Evolutionary conservation across 768 basidiomycete genomes (phyloP).

Genomic region (Pleurotus platypus): DNA sequence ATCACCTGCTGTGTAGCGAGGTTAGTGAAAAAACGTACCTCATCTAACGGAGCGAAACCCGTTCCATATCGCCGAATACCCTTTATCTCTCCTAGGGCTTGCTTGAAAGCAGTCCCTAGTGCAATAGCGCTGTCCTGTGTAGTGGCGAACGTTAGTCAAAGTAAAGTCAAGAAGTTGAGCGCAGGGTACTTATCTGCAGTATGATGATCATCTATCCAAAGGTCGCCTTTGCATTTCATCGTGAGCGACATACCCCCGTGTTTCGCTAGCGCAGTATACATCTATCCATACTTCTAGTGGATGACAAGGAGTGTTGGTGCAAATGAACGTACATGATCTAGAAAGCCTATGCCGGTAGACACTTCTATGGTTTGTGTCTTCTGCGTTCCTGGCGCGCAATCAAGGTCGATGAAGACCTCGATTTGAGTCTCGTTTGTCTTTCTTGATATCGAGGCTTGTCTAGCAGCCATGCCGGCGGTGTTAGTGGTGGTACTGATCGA

Average conservation of each 20-base stretch:
- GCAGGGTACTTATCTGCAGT: conserved; percentile 83
- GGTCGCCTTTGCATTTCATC: conserved; percentile 90
- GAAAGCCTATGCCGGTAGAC: conserved; percentile 95
- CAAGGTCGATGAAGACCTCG: conserved; percentile 77
- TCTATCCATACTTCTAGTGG: conserved; percentile 42
- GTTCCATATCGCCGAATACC: conserved; percentile 96
- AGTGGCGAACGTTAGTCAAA: conserved; percentile 14
- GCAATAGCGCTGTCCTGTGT: conserved; percentile 88
- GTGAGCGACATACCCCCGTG: conserved; percentile 92
- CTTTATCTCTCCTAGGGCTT: conserved; percentile 90
- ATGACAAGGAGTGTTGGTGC: conserved; percentile 18
- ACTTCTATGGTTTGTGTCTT: conserved; percentile 75
- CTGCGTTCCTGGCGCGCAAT: conserved; percentile 63
- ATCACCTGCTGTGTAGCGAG: background rate
- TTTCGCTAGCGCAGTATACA: conserved; percentile 97
- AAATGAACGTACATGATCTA: conserved; percentile 99
- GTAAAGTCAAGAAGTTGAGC: background rate
- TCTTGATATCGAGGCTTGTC: conserved; percentile 70
- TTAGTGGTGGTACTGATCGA: too few relatives aligned
- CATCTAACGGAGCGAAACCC: conserved; percentile 95
- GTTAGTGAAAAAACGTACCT: conserved; percentile 45
- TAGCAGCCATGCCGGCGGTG: conserved; percentile 29
- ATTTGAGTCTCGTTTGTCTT: conserved; percentile 93
- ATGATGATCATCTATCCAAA: conserved; percentile 99
- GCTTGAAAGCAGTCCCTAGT: conserved; percentile 86